phyloP scores from a whole-genome alignment of 345 rosid genomes.

The Hibiscus tridactylites region DNA sequence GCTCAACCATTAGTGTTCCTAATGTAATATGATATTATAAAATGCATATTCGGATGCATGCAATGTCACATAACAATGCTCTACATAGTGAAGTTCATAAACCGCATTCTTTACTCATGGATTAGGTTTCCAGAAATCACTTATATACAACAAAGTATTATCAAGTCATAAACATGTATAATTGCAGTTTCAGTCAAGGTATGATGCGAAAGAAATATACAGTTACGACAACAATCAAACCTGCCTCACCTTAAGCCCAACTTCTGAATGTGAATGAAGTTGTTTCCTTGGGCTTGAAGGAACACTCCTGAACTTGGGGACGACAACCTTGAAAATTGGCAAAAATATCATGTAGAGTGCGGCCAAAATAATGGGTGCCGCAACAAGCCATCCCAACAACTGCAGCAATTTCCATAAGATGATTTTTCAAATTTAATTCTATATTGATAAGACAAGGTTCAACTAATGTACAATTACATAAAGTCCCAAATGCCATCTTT shows the following conservation, averaged over 20 bases:
- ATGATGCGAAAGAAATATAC: neutral
- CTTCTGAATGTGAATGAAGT: slow-evolving; percentile 25
- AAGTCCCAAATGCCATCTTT: neutral
- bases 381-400: slow-evolving; percentile 71
- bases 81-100: neutral
- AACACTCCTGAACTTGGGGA: slow-evolving; percentile 37
- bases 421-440: neutral
- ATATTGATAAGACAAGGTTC: neutral
- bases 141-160: neutral
- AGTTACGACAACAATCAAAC: slow-evolving; percentile 25
- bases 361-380: slow-evolving; percentile 45
- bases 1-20: neutral
- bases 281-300: slow-evolving; percentile 39
- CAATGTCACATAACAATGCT: neutral
- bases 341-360: slow-evolving; percentile 36
- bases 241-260: slow-evolving; percentile 55
- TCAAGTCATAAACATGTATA: neutral
- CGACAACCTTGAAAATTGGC: slow-evolving; percentile 53
- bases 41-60: neutral
- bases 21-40: neutral
- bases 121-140: neutral
- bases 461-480: neutral
- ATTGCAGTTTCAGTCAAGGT: neutral
- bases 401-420: slow-evolving; percentile 25
- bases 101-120: neutral